These are phyloP conservation scores for Isoetes taiwanensis DNA, from an alignment of 75 land plant species.

Conservation along the genomic window DNA sequence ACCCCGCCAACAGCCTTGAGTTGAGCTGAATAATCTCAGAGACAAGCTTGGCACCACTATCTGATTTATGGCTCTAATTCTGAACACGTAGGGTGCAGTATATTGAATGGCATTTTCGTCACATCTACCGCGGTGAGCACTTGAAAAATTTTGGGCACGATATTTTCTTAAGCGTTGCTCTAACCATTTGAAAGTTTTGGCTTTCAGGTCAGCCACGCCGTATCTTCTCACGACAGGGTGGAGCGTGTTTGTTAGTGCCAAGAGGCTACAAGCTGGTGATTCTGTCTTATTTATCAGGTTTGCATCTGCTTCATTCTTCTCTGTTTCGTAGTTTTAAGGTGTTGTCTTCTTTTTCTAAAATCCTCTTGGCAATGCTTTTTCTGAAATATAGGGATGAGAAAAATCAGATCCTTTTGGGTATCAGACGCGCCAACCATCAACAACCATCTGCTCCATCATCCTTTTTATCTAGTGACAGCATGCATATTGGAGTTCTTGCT, in stretches of 20 bases:
- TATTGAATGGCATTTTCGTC: too few species aligned
- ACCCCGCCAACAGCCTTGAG: too few species aligned
- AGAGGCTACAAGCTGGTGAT: constrained; percentile 5
- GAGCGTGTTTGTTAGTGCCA: constrained; percentile 7
- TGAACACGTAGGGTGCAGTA: too few species aligned
- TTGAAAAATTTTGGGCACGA: too few species aligned
- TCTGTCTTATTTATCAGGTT: constrained; percentile 2
- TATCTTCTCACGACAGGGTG: constrained; percentile 5
- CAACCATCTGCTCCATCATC: not conserved
- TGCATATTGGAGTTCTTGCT: constrained; percentile 5
- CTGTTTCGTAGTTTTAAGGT: not conserved
- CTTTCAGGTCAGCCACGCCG: not conserved
- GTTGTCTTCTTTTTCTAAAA: not conserved
- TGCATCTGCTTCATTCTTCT: not conserved
- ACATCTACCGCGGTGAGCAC: too few species aligned
- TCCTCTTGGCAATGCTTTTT: too few species aligned
- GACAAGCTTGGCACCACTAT: too few species aligned
- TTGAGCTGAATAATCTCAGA: too few species aligned
- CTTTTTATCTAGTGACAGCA: constrained; percentile 3
- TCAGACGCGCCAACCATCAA: not conserved
- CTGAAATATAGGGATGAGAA: not conserved
- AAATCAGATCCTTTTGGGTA: not conserved
- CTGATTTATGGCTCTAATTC: too few species aligned
- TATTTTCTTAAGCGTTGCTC: too few species aligned
- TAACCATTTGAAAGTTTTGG: too few species aligned